Conservation (phyloP, 2,329 filamentous ascomycete species). For the Apiospora malaysiana region DNA sequence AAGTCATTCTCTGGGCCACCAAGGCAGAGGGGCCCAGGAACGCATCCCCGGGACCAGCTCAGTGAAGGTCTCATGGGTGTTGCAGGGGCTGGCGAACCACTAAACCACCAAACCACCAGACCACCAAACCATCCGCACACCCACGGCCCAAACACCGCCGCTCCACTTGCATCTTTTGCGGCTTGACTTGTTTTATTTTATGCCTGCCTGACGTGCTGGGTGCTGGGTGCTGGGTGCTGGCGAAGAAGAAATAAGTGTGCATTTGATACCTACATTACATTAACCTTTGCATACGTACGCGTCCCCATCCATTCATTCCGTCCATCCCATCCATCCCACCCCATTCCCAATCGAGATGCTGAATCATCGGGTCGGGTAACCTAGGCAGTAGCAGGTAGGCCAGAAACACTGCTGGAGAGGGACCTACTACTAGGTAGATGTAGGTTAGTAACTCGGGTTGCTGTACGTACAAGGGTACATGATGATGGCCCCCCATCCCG, state of each 20-base stretch:
- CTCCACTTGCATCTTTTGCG: constrained; percentile 9
- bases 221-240: no score
- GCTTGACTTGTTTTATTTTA: constrained; percentile 19
- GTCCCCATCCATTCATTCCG: not conserved
- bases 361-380: constrained; percentile 7
- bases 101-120: not conserved
- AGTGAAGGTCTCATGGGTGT: constrained; percentile 17
- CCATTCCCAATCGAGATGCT: not conserved
- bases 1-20: not conserved
- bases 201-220: not conserved
- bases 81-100: constrained; percentile 8
- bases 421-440: no score
- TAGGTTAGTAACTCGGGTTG: no score
- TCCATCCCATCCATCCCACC: not conserved
- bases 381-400: no score
- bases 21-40: constrained; percentile 7
- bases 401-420: not conserved
- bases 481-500: constrained; percentile 2
- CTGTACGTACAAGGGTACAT: not conserved
- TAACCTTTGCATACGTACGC: constrained; percentile 17
- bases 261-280: constrained; percentile 14
- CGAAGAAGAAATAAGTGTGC: not conserved
- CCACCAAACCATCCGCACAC: not conserved
- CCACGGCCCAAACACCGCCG: constrained; percentile 10
- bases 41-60: constrained; percentile 8